A percentile compares a stretch with the other conserved stretches of the same genome.
phyloP scores from a whole-genome alignment of 345 rosid species.

The Zanthoxylum bungeanum region DNA sequence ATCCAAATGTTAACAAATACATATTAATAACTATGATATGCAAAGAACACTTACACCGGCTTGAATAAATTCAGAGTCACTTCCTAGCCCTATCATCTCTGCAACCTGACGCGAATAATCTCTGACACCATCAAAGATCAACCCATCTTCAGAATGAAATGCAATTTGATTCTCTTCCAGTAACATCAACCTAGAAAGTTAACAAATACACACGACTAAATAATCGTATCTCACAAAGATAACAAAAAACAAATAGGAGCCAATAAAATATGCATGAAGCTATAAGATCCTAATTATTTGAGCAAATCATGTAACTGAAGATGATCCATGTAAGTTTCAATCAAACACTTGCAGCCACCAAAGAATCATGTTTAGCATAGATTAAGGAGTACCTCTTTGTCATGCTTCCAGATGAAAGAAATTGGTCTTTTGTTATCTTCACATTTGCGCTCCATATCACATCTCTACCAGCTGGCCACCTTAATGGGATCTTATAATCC shows the following conservation, averaged over 20 bases:
- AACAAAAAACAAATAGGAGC: background rate
- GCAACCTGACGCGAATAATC: slow-evolving; percentile 94
- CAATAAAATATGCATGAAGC: background rate
- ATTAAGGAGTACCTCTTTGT: slow-evolving; percentile 65
- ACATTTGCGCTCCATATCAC: slow-evolving; percentile 97
- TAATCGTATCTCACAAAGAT: background rate
- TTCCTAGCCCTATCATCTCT: slow-evolving; percentile 94
- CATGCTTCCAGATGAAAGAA: slow-evolving; percentile 96
- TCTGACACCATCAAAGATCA: slow-evolving; percentile 87
- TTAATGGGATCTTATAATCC: slow-evolving; percentile 87
- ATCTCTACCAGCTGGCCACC: slow-evolving; percentile 96
- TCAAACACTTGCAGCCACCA: slow-evolving; percentile 9
- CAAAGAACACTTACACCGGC: slow-evolving; percentile 75
- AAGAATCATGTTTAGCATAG: slow-evolving; percentile 13
- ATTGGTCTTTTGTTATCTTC: slow-evolving; percentile 91
- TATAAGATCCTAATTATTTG: background rate
- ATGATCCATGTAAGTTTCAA: background rate
- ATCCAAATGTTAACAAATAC: slow-evolving; percentile 8
- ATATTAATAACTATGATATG: slow-evolving; percentile 15
- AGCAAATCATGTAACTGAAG: background rate
- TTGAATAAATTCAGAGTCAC: slow-evolving; percentile 81
- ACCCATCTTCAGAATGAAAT: slow-evolving; percentile 87
- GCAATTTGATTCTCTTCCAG: slow-evolving; percentile 98
- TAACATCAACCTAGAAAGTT: slow-evolving; percentile 69
- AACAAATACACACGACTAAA: background rate